A percentile compares a stretch with the other conserved stretches of the same genome.
Conservation (phyloP, 2,329 filamentous ascomycete species). For the Pestalotiopsis sp. region DNA sequence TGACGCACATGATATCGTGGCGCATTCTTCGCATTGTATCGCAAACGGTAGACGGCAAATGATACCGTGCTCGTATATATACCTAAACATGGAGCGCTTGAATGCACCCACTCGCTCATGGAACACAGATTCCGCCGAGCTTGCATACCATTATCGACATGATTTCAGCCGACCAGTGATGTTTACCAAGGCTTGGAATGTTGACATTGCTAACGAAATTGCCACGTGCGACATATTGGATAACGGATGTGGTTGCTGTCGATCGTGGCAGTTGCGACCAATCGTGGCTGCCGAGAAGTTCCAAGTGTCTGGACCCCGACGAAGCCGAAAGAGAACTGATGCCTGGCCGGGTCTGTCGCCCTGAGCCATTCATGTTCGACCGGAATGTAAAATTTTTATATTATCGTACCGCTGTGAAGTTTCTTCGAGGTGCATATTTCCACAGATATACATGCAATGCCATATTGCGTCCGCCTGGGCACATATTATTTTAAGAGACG, state of each 20-base stretch:
- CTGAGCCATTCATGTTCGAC: no score
- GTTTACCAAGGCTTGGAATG: not conserved
- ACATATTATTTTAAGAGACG: no score
- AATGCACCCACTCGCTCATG: not conserved
- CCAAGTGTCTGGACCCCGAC: no score
- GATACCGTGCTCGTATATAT: not conserved
- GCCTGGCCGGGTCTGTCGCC: no score
- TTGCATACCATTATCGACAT: not conserved
- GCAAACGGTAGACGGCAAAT: not conserved
- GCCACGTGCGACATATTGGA: not conserved
- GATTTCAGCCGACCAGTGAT: not conserved
- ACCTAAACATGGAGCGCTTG: not conserved
- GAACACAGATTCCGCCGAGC: not conserved
- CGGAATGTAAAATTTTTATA: no score
- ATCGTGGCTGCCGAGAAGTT: no score
- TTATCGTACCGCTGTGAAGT: no score
- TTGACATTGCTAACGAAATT: not conserved
- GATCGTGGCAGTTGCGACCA: not conserved
- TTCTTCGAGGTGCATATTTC: no score
- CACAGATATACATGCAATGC: no score
- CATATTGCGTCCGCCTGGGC: no score
- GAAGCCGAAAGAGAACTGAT: no score
- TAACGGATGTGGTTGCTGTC: not conserved
- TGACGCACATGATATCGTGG: not conserved
- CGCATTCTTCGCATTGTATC: not conserved